These are phyloP conservation scores for Botrytis cinerea DNA, from an alignment of 2,329 filamentous ascomycete species.

Conservation along the genomic window DNA sequence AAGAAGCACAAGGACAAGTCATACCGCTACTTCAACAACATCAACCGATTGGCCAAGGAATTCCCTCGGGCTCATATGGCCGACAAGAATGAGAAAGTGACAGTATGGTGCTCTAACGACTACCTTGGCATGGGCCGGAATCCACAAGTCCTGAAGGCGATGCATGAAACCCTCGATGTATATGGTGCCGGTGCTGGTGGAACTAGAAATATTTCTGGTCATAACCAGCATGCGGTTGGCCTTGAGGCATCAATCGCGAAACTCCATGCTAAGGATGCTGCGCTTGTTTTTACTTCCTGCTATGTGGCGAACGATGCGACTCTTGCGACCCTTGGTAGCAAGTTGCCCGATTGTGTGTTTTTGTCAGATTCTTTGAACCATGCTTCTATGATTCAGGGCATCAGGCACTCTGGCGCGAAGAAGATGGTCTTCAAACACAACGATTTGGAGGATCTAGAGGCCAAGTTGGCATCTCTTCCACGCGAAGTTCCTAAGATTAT, in stretches of 20 bases:
- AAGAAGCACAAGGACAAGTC: conserved; percentile 99
- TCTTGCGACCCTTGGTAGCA: conserved; percentile 92
- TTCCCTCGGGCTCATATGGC: conserved; percentile 95
- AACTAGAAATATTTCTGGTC: conserved; percentile 95
- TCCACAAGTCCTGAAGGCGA: conserved; percentile 77
- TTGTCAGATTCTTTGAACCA: conserved; percentile 98
- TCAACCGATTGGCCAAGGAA: conserved; percentile 95
- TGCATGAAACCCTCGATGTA: conserved; percentile 93
- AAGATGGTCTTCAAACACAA: conserved; percentile 99
- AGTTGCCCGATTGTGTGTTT: conserved; percentile 94
- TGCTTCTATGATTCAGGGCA: conserved; percentile 99
- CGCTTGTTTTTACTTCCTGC: conserved; percentile 94
- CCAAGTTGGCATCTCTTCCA: conserved; percentile 85
- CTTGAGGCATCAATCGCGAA: conserved; percentile 82
- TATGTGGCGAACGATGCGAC: conserved; percentile 98
- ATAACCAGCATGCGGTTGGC: conserved; percentile 90
- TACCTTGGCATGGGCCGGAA: conserved; percentile 98
- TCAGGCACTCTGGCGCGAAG: conserved; percentile 92
- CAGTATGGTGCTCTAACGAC: conserved; percentile 99
- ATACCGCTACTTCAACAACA: conserved; percentile 99
- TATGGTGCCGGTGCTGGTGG: conserved; percentile 95
- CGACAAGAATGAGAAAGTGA: conserved; percentile 79
- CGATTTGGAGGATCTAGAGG: conserved; percentile 88
- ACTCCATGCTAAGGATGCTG: conserved; percentile 87
- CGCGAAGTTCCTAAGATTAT: conserved; percentile 92